These are phyloP conservation scores for Neurospora africana DNA, from an alignment of 495 filamentous ascomycete species.

Conservation along the genomic window DNA sequence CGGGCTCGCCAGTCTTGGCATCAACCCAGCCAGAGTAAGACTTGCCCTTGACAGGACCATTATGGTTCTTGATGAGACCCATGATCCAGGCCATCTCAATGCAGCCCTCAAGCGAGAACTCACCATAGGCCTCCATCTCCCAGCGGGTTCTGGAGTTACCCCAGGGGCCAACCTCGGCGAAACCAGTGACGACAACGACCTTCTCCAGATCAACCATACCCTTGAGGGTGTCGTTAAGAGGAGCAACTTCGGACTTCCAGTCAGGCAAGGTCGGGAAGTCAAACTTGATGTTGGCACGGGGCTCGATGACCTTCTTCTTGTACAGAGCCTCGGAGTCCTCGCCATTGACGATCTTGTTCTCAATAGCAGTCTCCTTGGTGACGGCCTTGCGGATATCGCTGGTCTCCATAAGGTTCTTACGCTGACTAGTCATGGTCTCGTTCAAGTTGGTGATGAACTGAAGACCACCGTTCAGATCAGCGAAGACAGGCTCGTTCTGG, in stretches of 20 bases:
- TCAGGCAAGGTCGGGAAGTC: conserved; percentile 82
- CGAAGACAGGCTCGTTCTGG: conserved; percentile 90
- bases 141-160: conserved; percentile 95
- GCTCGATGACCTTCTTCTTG: conserved; percentile 84
- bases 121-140: conserved; percentile 97
- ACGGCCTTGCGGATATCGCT: conserved; percentile 90
- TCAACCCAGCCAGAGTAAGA: conserved; percentile 97
- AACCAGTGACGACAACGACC: conserved; percentile 94
- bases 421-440: conserved; percentile 76
- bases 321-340: conserved; percentile 86
- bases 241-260: conserved; percentile 84
- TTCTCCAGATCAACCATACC: conserved; percentile 98
- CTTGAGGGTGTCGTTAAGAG: conserved; percentile 75
- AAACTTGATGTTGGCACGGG: conserved; percentile 94
- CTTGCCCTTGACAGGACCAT: conserved; percentile 95
- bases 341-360: conserved; percentile 96
- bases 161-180: conserved; percentile 94
- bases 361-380: conserved; percentile 88
- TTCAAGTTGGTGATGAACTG: conserved; percentile 98
- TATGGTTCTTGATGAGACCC: conserved; percentile 98
- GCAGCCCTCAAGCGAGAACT: conserved; percentile 96
- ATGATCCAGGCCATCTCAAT: conserved; percentile 99
- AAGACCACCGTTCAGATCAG: conserved; percentile 93
- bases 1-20: conserved; percentile 81
- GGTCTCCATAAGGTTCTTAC: conserved; percentile 85